These are phyloP conservation scores for Aquilaria sinensis DNA, from an alignment of 345 rosid species.

Conservation along the genomic window DNA sequence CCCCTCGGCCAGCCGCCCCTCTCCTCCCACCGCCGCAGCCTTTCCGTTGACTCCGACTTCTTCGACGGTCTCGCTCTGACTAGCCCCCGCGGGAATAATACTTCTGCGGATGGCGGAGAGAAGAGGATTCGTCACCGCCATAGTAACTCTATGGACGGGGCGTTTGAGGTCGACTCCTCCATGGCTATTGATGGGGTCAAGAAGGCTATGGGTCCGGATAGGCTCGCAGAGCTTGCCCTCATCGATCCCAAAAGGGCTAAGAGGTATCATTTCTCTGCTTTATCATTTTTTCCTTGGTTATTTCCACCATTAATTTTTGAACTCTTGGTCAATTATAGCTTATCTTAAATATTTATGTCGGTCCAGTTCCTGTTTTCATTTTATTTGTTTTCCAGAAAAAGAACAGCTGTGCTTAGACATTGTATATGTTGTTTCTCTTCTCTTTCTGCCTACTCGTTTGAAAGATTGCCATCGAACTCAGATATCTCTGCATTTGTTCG, in stretches of 20 bases:
- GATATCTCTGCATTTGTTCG: too few species aligned
- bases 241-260: constrained; percentile 97
- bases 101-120: constrained; percentile 31
- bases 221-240: constrained; percentile 79
- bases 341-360: background rate
- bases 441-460: too few species aligned
- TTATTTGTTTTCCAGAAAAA: too few species aligned
- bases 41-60: constrained; percentile 89
- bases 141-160: constrained; percentile 87
- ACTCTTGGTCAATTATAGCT: background rate
- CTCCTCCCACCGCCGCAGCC: constrained; percentile 69
- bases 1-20: constrained; percentile 30
- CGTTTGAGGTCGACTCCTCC: constrained; percentile 54
- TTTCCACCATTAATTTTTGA: too few species aligned
- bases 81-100: constrained; percentile 21
- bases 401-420: too few species aligned
- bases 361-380: background rate
- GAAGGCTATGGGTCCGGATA: constrained; percentile 83
- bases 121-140: constrained; percentile 52
- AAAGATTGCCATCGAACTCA: too few species aligned
- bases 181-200: constrained; percentile 49
- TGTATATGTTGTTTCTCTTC: too few species aligned
- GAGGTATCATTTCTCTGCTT: constrained; percentile 35
- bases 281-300: background rate
- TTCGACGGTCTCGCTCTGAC: constrained; percentile 37